These are phyloP conservation scores for Phalaenopsis hybrid DNA, from an alignment of 116 monocot species.

Conservation along the genomic window DNA sequence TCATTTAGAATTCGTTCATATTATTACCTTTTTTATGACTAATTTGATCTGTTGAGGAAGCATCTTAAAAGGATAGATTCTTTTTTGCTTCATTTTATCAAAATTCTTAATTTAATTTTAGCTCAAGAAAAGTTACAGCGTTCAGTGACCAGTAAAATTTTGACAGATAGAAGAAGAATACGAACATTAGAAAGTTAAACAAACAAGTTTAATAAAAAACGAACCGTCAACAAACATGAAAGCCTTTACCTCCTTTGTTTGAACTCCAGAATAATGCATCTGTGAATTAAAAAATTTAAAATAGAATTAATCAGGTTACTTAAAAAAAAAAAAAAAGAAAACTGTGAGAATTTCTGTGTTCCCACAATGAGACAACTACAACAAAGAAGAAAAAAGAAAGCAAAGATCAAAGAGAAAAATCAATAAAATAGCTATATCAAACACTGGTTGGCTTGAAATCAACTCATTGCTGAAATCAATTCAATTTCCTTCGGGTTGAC, in stretches of 20 bases:
- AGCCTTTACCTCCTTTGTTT: conserved; percentile 50
- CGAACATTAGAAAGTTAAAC: neutral
- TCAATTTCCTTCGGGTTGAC: too few species aligned
- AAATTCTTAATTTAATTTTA: neutral
- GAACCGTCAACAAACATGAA: conserved; percentile 3
- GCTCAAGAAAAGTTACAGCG: neutral
- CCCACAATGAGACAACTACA: neutral
- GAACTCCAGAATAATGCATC: conserved; percentile 50
- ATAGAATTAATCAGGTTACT: neutral
- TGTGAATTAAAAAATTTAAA: conserved; percentile 20
- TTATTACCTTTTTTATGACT: neutral
- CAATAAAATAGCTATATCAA: neutral
- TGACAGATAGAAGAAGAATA: neutral
- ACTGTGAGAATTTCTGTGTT: neutral
- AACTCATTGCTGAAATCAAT: too few species aligned
- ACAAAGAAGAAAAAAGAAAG: neutral
- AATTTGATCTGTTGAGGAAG: neutral
- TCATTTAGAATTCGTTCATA: neutral
- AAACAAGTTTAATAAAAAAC: neutral
- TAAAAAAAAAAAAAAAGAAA: neutral
- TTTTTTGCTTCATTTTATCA: neutral
- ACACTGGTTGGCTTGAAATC: neutral
- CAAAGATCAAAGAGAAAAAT: neutral
- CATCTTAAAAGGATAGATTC: neutral
- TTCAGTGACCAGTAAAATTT: neutral